Evolutionary conservation across 2,329 filamentous ascomycete genomes (phyloP).

Genomic region (Trichoderma atrobrunneum): DNA sequence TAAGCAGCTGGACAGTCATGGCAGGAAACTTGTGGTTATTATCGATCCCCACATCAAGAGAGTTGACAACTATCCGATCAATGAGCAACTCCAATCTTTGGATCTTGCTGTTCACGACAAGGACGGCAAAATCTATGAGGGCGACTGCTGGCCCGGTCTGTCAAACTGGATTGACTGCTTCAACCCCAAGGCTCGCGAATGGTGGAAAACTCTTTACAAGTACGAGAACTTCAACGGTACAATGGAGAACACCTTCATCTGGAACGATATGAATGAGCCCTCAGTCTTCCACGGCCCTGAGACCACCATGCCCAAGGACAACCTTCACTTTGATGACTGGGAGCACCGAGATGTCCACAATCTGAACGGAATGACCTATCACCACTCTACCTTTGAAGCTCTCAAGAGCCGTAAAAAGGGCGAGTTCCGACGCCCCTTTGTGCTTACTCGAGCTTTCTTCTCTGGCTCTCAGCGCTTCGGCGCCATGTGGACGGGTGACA

Average conservation of each 20-base stretch:
- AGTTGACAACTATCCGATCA: constrained; percentile 69
- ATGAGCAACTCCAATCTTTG: constrained; percentile 78
- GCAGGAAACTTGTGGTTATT: constrained; percentile 87
- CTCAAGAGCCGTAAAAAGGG: constrained; percentile 82
- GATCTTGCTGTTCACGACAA: constrained; percentile 86
- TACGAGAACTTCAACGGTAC: constrained; percentile 87
- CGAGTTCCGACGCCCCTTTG: constrained; percentile 80
- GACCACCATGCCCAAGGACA: constrained; percentile 98
- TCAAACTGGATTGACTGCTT: constrained; percentile 97
- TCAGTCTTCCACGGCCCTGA: constrained; percentile 98
- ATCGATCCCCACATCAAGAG: constrained; percentile 99
- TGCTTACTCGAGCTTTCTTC: constrained; percentile 90
- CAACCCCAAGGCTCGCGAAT: constrained; percentile 84
- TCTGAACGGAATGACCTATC: constrained; percentile 89
- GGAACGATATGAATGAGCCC: constrained; percentile 99
- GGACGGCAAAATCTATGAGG: constrained; percentile 83
- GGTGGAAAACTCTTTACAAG: constrained; percentile 88
- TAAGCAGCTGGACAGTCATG: constrained; percentile 77
- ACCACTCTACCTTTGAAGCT: constrained; percentile 89
- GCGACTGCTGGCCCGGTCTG: constrained; percentile 98
- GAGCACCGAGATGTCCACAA: constrained; percentile 98
- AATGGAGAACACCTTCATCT: constrained; percentile 83
- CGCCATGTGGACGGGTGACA: constrained; percentile 99
- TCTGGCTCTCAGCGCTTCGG: constrained; percentile 84
- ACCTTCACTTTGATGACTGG: constrained; percentile 86